Conservation (phyloP, 2,329 filamentous ascomycete species). For the Chaetoscypha palmicola region DNA sequence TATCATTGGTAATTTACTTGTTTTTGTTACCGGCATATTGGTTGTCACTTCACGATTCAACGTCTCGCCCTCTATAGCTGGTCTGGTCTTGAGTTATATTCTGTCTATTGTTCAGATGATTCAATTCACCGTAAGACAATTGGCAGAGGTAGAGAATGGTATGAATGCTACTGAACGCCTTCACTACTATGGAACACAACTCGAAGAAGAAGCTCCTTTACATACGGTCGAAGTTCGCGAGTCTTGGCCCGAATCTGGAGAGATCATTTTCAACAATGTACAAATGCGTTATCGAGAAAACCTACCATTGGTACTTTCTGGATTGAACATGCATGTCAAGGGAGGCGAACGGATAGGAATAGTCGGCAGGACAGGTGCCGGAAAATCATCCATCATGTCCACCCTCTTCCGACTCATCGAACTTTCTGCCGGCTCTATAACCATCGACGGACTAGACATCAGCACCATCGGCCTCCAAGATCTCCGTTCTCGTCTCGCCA, state of each 20-base stretch:
- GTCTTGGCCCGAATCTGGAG: conserved; percentile 80
- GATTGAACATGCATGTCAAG: conserved; percentile 62
- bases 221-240: conserved; percentile 66
- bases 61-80: conserved; percentile 76
- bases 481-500: conserved; percentile 67
- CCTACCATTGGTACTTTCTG: conserved; percentile 66
- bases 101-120: conserved; percentile 91
- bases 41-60: conserved; percentile 87
- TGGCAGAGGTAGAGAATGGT: conserved; percentile 93
- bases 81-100: conserved; percentile 88
- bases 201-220: conserved; percentile 84
- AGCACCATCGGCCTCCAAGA: conserved; percentile 68
- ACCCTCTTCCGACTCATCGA: conserved; percentile 72
- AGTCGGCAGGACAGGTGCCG: conserved; percentile 74
- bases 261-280: conserved; percentile 68
- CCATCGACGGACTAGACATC: conserved; percentile 62
- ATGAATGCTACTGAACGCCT: conserved; percentile 96
- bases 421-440: conserved; percentile 54
- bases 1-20: conserved; percentile 72
- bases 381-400: conserved; percentile 79
- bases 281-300: conserved; percentile 71
- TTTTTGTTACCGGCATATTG: conserved; percentile 82
- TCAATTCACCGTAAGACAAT: conserved; percentile 87
- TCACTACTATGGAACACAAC: conserved; percentile 77
- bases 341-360: conserved; percentile 77